phyloP scores from a whole-genome alignment of 495 filamentous ascomycete species.

The Tetracladium marchalianum region DNA sequence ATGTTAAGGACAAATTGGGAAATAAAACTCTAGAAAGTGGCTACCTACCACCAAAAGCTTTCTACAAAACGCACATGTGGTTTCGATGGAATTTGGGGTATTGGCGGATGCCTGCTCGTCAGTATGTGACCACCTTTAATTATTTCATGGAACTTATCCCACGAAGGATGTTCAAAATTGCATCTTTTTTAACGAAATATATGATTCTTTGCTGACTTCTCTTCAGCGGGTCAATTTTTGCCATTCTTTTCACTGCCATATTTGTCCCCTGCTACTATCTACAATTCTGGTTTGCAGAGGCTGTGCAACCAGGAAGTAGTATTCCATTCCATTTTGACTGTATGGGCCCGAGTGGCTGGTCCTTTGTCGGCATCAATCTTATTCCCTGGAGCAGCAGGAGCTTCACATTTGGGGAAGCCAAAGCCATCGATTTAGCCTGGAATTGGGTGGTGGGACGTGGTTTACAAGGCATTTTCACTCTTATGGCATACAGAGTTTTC shows the following conservation, averaged over 20 bases:
- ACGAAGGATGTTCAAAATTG: too few relatives aligned
- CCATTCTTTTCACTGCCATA: background rate
- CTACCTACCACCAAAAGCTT: background rate
- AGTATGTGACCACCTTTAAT: background rate
- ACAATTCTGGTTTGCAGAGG: background rate
- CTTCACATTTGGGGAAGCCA: constrained; percentile 4
- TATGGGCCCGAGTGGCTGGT: background rate
- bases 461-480: constrained; percentile 1
- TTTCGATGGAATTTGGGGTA: constrained; percentile 1
- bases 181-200: too few relatives aligned
- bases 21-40: too few relatives aligned
- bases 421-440: constrained; percentile 8
- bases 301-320: too few relatives aligned
- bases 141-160: too few relatives aligned
- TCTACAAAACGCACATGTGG: constrained; percentile 1
- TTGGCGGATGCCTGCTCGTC: constrained; percentile 2
- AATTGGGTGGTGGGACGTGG: constrained; percentile 10
- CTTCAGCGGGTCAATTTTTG: background rate
- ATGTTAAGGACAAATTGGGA: background rate
- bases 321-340: background rate
- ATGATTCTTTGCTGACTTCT: too few relatives aligned
- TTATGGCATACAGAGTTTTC: constrained; percentile 5
- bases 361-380: constrained; percentile 5
- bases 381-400: background rate
- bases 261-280: background rate